These are phyloP conservation scores for Leptographium radiaticola DNA, from an alignment of 2,329 filamentous ascomycete species.

Conservation along the genomic window DNA sequence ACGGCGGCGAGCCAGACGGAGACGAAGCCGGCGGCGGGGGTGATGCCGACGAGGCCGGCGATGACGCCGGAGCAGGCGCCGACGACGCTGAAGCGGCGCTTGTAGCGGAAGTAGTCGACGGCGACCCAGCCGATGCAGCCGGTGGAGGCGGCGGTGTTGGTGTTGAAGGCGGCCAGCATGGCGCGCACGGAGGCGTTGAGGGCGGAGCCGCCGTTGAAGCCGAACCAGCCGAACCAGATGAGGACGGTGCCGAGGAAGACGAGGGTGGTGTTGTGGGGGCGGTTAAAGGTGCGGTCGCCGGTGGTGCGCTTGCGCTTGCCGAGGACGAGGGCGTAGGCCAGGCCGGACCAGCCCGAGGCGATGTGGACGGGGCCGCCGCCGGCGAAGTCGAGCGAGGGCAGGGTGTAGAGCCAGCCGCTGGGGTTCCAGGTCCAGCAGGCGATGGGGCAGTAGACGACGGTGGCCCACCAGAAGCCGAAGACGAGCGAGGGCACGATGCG, in stretches of 20 bases:
- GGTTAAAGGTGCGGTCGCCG: constrained; percentile 34
- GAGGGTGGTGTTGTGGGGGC: constrained; percentile 49
- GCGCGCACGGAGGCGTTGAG: constrained; percentile 37
- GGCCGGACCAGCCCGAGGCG: constrained; percentile 46
- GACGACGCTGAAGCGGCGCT: constrained; percentile 34
- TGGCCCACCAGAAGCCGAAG: constrained; percentile 51
- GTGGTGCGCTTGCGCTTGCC: constrained; percentile 37
- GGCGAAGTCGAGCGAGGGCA: constrained; percentile 46
- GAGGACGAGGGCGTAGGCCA: constrained; percentile 50
- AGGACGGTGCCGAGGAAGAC: constrained; percentile 51
- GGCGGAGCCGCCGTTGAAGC: constrained; percentile 37
- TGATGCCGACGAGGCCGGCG: constrained; percentile 43
- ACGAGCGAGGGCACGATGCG: constrained; percentile 49
- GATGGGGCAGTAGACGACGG: constrained; percentile 48
- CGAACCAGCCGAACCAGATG: constrained; percentile 52
- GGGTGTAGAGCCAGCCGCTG: constrained; percentile 48
- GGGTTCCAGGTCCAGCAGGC: constrained; percentile 57
- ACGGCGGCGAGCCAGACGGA: constrained; percentile 36
- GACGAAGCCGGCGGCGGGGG: constrained; percentile 42
- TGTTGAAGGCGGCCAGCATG: constrained; percentile 44
- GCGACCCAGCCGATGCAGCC: constrained; percentile 40
- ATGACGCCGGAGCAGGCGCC: constrained; percentile 42
- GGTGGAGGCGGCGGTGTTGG: constrained; percentile 42
- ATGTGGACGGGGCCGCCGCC: constrained; percentile 53
- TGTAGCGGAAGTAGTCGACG: constrained; percentile 34